Conservation (phyloP, 1,139 yeast genomes). For the Geotrichum aggregatum region DNA sequence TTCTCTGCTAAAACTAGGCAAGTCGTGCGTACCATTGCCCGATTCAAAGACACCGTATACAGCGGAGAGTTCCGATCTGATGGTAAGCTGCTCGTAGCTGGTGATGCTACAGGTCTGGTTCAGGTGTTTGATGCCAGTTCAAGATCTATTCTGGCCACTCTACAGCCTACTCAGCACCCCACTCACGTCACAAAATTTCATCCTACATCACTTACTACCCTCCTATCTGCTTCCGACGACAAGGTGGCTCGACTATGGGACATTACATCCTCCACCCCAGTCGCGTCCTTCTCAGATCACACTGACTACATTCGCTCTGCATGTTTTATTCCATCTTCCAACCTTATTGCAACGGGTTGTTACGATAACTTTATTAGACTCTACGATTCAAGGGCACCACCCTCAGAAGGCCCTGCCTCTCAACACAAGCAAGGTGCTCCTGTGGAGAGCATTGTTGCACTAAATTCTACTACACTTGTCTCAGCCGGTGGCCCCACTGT, state of each 20-base stretch:
- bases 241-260: slow-evolving; percentile 83
- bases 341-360: slow-evolving; percentile 84
- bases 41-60: slow-evolving; percentile 89
- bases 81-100: slow-evolving; percentile 78
- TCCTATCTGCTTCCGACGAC: slow-evolving; percentile 90
- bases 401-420: slow-evolving; percentile 45
- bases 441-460: slow-evolving; percentile 79
- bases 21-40: slow-evolving; percentile 78
- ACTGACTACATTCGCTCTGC: slow-evolving; percentile 86
- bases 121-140: slow-evolving; percentile 83
- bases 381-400: slow-evolving; percentile 71
- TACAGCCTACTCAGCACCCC: slow-evolving; percentile 79
- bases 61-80: slow-evolving; percentile 79
- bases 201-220: slow-evolving; percentile 63
- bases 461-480: slow-evolving; percentile 73
- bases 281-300: slow-evolving; percentile 68
- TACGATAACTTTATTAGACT: slow-evolving; percentile 84
- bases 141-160: slow-evolving; percentile 69
- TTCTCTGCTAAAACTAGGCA: slow-evolving; percentile 91
- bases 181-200: slow-evolving; percentile 94
- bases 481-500: slow-evolving; percentile 83
- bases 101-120: slow-evolving; percentile 83
- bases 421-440: slow-evolving; percentile 63
- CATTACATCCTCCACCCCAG: slow-evolving; percentile 68
- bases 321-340: slow-evolving; percentile 69